Base-by-base conservation (phyloP, 768 basidiomycete species). In the Suillus bovinus region DNA sequence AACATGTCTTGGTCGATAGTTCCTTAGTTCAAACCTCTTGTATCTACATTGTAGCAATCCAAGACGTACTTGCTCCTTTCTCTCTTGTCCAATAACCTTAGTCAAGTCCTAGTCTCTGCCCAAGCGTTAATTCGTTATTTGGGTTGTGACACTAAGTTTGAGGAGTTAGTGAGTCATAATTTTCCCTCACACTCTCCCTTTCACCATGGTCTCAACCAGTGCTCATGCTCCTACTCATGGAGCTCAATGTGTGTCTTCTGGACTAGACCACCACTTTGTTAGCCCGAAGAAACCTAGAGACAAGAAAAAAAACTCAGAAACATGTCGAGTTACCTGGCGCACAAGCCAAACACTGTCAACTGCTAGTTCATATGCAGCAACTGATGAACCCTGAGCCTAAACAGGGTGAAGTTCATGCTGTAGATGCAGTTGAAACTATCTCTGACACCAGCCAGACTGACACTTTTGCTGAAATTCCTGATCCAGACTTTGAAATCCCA, bases 261-360 rank as follows among this genome's bases (percentile, higher is more conserved):
- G 36, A 36, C 34, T 36, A 36, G 34, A 11, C 11, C 34, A 36
- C 4, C 34, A 36, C 13, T 36, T 36, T 31, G 58, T 50, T 16
- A 71, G 67, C 22, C 72, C 69, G 2, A 59, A 54, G 27, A 69
- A 67, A 41, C 60, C 52, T 9, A 41, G 61, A 14, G 64, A 69
- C 34, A 68, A 63, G 29, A 53, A 46, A 8, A n/a, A 66, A 70
- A 44, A 64, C 54, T 11, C 61, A 60, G 29, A 47, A 16, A 14
- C 8, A 62, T 4, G 50, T 61, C 8, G 17, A 59, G 22, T 29
- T 65, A 20, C 29, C 61, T 17, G 53, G 61, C 17, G 49, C 14
- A 24, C 22, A 34, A 27, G 4, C 60, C 38, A 62, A 56, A 31
- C 53, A 29, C 20, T 58, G 31, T 20, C 59, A 29, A n/a, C 47